Base-by-base conservation (phyloP, 352 stramenopile genomes). In the Globisporangium spiculum region DNA sequence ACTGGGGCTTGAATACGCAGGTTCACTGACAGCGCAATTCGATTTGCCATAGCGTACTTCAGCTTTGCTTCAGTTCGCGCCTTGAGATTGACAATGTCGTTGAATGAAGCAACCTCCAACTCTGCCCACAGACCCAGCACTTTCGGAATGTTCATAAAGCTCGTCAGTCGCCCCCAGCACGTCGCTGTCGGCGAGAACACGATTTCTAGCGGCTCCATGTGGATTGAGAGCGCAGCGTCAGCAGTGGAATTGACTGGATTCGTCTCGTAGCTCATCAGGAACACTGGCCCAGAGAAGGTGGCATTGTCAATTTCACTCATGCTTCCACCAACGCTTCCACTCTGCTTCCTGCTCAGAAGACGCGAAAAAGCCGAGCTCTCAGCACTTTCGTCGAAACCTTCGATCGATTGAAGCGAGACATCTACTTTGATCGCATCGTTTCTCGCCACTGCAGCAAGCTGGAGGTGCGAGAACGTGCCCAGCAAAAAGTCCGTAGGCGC, bases 21-120 rank as follows among this genome's bases (percentile, higher is more conserved):
- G 68, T 96, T 86, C 26, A 96, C 74, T 7, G 81, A 86, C 32
- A 96, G 62, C 34, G 89, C 83, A 52, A 96, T 81, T 38, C 88
- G 84, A 64, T 96, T 93, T 27, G 90, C 86, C 86, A 96, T 92
- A 32, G 92, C 87, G 60, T 96, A 96, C 60, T 93, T 81, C n/a
- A 96, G 75, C 71, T 96, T 96, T 41, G 89, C 89, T 65, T 96
- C 86, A 0, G 89, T 96, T 64, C 89, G 77, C 16, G 88, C 80
- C 65, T 94, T 94, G 2, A 96, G 74, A 67, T 96, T 96, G n/a
- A 96, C 88, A 58, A 96, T 94, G 32, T 95, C 86, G 68, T 96
- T 96, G 60, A 96, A 91, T 57, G 88, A 94, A 2, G 89, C 87
- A 20, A 96, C 88, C 73, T 96, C 88, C 54, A 96, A 75, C 73